These are phyloP conservation scores for Emergomyces orientalis DNA, from an alignment of 2,329 filamentous ascomycete species.

Conservation along the genomic window DNA sequence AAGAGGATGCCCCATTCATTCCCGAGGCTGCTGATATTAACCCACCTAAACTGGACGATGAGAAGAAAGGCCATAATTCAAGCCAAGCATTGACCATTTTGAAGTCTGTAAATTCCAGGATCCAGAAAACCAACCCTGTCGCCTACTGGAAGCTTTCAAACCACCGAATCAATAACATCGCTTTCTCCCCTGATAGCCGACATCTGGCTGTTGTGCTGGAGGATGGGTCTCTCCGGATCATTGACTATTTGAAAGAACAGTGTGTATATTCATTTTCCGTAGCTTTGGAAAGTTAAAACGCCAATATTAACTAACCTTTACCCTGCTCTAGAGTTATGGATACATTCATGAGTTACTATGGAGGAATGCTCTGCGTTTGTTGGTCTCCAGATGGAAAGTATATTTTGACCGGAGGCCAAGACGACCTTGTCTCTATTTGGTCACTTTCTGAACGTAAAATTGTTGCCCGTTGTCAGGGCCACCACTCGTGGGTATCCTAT, in stretches of 20 bases:
- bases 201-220: slow-evolving; percentile 87
- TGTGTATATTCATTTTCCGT: slow-evolving; percentile 36
- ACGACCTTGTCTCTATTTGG: slow-evolving; percentile 96
- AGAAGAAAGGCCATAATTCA: slow-evolving; percentile 22
- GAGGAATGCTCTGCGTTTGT: slow-evolving; percentile 82
- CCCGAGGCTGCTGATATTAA: slow-evolving; percentile 50
- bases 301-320: slow-evolving; percentile 9
- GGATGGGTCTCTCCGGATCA: slow-evolving; percentile 78
- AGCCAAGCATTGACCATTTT: slow-evolving; percentile 54
- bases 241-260: slow-evolving; percentile 88
- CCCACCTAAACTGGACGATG: slow-evolving; percentile 25
- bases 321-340: slow-evolving; percentile 58
- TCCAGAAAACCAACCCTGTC: slow-evolving; percentile 87
- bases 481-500: slow-evolving; percentile 88
- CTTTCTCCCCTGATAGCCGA: slow-evolving; percentile 80
- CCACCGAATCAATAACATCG: slow-evolving; percentile 79
- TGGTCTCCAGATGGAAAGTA: slow-evolving; percentile 98
- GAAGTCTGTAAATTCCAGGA: slow-evolving; percentile 88
- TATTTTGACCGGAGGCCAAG: slow-evolving; percentile 87
- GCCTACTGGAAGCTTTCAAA: slow-evolving; percentile 88
- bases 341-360: slow-evolving; percentile 85
- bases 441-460: slow-evolving; percentile 72
- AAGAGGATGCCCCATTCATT: slow-evolving; percentile 73
- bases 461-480: slow-evolving; percentile 85
- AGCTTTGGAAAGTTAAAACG: background rate